These are phyloP conservation scores for Coemansia sp. DNA, from an alignment of 192 early-diverging fungal species.

Conservation along the genomic window DNA sequence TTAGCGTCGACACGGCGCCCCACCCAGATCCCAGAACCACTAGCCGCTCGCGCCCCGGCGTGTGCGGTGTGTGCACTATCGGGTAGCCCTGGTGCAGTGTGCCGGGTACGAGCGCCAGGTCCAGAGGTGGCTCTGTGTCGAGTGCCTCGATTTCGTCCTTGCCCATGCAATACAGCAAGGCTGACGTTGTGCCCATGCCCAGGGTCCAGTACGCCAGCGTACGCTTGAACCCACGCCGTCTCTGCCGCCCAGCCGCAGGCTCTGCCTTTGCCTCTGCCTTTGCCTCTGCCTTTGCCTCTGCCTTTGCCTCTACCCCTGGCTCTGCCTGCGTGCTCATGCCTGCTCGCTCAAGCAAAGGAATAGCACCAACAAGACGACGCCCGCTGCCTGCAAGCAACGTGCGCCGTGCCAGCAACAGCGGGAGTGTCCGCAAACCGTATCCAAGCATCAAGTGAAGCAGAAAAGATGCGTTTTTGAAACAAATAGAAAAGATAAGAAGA, in stretches of 20 bases:
- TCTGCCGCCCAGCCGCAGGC: not conserved
- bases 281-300: not conserved
- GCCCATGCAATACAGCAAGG: conserved; percentile 17
- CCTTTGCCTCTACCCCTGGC: not conserved
- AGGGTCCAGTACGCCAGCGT: conserved; percentile 20
- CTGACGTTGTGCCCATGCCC: conserved; percentile 12
- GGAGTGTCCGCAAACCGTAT: not conserved
- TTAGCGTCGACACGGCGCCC: conserved; percentile 59
- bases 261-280: not conserved
- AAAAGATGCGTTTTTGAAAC: too few species aligned
- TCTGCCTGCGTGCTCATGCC: not conserved
- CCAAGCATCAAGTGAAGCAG: not conserved
- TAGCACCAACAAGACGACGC: not conserved
- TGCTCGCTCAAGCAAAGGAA: not conserved
- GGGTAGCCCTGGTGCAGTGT: conserved; percentile 19
- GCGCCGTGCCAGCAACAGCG: not conserved
- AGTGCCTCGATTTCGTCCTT: conserved; percentile 44
- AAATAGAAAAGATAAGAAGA: too few species aligned
- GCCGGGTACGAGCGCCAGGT: conserved; percentile 21
- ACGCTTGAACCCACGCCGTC: conserved; percentile 21
- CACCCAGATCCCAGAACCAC: conserved; percentile 53
- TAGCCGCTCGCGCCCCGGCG: conserved; percentile 34
- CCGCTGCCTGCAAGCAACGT: not conserved
- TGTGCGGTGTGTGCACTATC: conserved; percentile 14
- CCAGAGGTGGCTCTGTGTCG: conserved; percentile 36